phyloP scores from a whole-genome alignment of 1,139 yeast species.

The Blastobotrys arbuscula region DNA sequence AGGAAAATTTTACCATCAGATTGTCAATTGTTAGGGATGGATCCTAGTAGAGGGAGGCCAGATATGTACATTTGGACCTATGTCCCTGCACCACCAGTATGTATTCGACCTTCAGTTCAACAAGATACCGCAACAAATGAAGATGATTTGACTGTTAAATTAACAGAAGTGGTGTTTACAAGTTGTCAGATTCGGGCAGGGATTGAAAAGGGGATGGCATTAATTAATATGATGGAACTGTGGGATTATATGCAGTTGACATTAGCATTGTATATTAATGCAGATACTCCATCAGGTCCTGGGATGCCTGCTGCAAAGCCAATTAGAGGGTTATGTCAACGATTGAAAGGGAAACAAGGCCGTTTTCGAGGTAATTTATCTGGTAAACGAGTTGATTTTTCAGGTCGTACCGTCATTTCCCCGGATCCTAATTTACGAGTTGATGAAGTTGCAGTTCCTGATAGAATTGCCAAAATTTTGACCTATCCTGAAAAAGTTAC shows the following conservation, averaged over 20 bases:
- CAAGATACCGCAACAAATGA: constrained; percentile 92
- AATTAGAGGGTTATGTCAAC: constrained; percentile 92
- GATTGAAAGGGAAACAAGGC: constrained; percentile 98
- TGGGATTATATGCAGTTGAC: constrained; percentile 97
- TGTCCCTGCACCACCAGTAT: constrained; percentile 97
- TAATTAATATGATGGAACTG: constrained; percentile 92
- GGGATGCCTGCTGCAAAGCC: constrained; percentile 57
- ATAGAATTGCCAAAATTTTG: constrained; percentile 87
- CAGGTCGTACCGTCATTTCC: constrained; percentile 96
- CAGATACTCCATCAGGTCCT: constrained; percentile 63
- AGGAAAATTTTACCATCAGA: constrained; percentile 80
- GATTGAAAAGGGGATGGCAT: constrained; percentile 87
- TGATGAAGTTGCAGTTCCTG: constrained; percentile 98
- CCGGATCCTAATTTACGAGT: constrained; percentile 95
- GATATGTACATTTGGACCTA: constrained; percentile 97
- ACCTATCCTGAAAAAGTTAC: constrained; percentile 96
- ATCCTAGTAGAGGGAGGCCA: constrained; percentile 84
- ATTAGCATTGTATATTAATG: constrained; percentile 95
- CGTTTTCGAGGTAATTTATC: constrained; percentile 96
- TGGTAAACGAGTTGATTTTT: constrained; percentile 97
- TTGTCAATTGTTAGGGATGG: constrained; percentile 89
- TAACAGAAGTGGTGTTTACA: constrained; percentile 96
- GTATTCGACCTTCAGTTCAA: constrained; percentile 97
- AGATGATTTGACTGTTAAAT: constrained; percentile 92
- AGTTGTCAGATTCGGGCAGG: constrained; percentile 91